Evolutionary conservation across 2,329 filamentous ascomycete species (phyloP).

Genomic region (Aspergillus sp.): DNA sequence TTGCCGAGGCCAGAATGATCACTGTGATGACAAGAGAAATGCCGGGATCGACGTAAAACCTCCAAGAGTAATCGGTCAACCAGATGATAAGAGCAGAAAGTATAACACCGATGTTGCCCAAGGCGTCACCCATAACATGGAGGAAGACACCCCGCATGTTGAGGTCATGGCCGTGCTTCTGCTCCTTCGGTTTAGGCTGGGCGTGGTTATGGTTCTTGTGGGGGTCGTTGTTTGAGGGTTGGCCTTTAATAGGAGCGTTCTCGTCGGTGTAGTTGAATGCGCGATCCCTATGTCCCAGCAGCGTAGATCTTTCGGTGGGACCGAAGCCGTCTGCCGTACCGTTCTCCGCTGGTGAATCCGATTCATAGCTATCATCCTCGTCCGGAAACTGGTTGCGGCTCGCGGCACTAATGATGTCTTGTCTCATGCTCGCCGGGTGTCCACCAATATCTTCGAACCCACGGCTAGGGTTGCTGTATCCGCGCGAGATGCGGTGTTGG

Average conservation of each 20-base stretch:
- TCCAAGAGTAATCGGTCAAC: slow-evolving; percentile 78
- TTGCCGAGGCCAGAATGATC: slow-evolving; percentile 59
- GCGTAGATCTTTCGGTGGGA: slow-evolving; percentile 44
- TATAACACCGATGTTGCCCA: slow-evolving; percentile 51
- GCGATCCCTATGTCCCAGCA: slow-evolving; percentile 45
- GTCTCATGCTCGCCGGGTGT: slow-evolving; percentile 84
- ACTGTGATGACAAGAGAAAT: slow-evolving; percentile 93
- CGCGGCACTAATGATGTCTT: slow-evolving; percentile 93
- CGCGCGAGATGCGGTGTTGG: slow-evolving; percentile 29
- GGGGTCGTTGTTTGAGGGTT: slow-evolving; percentile 32
- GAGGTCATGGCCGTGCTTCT: slow-evolving; percentile 65
- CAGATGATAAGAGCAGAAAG: slow-evolving; percentile 80
- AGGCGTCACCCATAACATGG: slow-evolving; percentile 55
- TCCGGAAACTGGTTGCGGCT: slow-evolving; percentile 64
- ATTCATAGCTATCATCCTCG: slow-evolving; percentile 54
- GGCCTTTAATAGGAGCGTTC: slow-evolving; percentile 12
- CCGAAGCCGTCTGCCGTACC: slow-evolving; percentile 52
- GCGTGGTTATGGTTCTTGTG: slow-evolving; percentile 77
- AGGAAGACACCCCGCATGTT: slow-evolving; percentile 83
- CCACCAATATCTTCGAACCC: slow-evolving; percentile 72
- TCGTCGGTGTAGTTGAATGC: slow-evolving; percentile 35
- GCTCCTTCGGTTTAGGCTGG: slow-evolving; percentile 64
- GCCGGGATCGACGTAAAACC: slow-evolving; percentile 84
- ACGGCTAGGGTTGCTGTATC: slow-evolving; percentile 56
- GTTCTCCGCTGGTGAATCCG: slow-evolving; percentile 54